Evolutionary conservation across 2,329 filamentous ascomycete species (phyloP).

Genomic region (Ophiostoma sp.): DNA sequence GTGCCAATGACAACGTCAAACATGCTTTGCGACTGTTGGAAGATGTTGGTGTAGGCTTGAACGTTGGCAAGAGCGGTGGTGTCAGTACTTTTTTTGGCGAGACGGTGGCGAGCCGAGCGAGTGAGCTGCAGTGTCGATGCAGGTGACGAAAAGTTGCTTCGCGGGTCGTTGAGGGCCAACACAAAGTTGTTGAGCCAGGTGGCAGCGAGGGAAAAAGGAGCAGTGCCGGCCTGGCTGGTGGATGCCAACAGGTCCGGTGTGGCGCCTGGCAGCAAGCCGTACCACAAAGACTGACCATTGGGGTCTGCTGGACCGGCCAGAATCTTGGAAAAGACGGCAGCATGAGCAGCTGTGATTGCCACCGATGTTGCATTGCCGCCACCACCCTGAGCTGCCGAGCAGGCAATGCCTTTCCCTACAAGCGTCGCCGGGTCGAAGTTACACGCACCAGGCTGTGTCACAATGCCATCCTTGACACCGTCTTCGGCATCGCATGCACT

Average conservation of each 20-base stretch:
- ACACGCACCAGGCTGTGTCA: not conserved
- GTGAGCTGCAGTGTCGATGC: not conserved
- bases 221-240: not conserved
- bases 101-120: not conserved
- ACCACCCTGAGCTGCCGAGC: not conserved
- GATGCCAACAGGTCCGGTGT: not conserved
- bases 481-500: not conserved
- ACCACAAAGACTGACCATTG: not conserved
- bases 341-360: not conserved
- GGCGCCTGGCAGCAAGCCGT: not conserved
- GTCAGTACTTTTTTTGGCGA: not conserved
- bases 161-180: not conserved
- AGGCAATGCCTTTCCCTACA: not conserved
- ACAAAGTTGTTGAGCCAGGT: slow-evolving; percentile 10
- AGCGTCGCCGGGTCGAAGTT: not conserved
- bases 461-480: not conserved
- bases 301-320: not conserved
- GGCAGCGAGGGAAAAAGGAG: not conserved
- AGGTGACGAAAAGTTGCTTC: not conserved
- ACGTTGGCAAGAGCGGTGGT: not conserved
- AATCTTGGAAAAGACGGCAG: not conserved
- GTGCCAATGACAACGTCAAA: slow-evolving; percentile 29
- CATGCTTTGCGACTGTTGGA: slow-evolving; percentile 24
- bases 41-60: not conserved
- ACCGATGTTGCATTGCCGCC: not conserved